Base-by-base conservation (phyloP, 495 filamentous ascomycete genomes). In the Podospora australis region DNA sequence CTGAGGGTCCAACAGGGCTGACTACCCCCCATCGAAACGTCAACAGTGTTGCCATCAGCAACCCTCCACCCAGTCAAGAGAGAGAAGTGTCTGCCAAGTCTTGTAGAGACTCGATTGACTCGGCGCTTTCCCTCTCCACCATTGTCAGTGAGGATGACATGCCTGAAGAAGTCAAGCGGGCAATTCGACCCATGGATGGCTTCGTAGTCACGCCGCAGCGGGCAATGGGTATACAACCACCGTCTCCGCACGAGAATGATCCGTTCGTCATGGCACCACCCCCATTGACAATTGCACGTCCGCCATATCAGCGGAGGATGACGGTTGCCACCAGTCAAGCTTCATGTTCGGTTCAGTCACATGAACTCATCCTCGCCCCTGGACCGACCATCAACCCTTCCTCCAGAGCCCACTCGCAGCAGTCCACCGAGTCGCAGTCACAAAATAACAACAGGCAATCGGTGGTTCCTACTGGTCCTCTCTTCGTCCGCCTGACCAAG, bases 141-240 rank as follows among this genome's bases (percentile, higher is more conserved):
- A 46, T 73, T 1, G 66, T 70, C 45, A 73, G 69, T 46, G 67
- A 67, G 57, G 69, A 72, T 44, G 70, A 73, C 47, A 48, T 49
- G 52, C 48, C 52, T 1, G 60, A 60, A 9, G 57, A 50, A 7
- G 49, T 45, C 23, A 54, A 38, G 19, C 34, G 32, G 17, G 44
- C 52, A 40, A 49, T 49, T 16, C 46, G 49, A 38, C 49, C 56
- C 0, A 38, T 50, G 1, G 17, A 44, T 34, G 56, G 42, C 20
- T 32, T 50, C 36, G 39, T 45, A 3, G 52, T 52, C 11, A 21
- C 49, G 19, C 46, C 46, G 6, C 38, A 53, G 24, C 46, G 26
- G 29, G 44, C 45, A 22, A 17, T 48, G 35, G 34, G 40, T 35
- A 48, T 55, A 14, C 25, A 45, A 16, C 38, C 46, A 19, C 53